Evolutionary conservation across 2,329 filamentous ascomycete species (phyloP).

Genomic region (Lachnellula hyalina): DNA sequence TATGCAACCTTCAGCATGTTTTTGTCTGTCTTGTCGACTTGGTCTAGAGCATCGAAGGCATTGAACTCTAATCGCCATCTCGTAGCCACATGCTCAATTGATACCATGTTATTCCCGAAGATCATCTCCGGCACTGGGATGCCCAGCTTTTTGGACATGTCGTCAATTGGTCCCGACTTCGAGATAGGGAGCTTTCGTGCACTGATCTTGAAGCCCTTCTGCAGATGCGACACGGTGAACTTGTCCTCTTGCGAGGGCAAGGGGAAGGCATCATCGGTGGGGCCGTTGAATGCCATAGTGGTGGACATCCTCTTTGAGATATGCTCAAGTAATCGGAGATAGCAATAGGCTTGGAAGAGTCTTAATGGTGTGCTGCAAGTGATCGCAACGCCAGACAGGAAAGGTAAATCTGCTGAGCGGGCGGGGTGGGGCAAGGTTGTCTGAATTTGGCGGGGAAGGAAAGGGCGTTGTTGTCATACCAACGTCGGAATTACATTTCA

Average conservation of each 20-base stretch:
- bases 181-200: conserved; percentile 92
- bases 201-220: conserved; percentile 67
- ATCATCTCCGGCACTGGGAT: conserved; percentile 98
- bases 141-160: conserved; percentile 69
- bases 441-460: neutral
- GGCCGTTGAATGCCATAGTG: conserved; percentile 30
- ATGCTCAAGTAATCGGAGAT: neutral
- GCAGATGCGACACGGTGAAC: conserved; percentile 52
- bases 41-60: conserved; percentile 80
- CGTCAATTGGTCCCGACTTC: conserved; percentile 84
- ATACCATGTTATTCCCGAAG: conserved; percentile 88
- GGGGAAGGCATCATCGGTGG: conserved; percentile 49
- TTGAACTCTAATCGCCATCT: conserved; percentile 78
- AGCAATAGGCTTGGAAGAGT: neutral
- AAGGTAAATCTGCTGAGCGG: neutral
- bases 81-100: conserved; percentile 66
- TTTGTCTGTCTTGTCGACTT: conserved; percentile 87
- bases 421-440: neutral
- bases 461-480: neutral
- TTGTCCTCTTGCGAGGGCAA: conserved; percentile 43
- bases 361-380: neutral
- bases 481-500: neutral
- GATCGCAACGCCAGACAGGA: neutral
- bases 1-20: conserved; percentile 92
- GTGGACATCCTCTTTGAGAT: neutral